These are phyloP conservation scores for Canavalia gladiata DNA, from an alignment of 306 rosid species.

Conservation along the genomic window DNA sequence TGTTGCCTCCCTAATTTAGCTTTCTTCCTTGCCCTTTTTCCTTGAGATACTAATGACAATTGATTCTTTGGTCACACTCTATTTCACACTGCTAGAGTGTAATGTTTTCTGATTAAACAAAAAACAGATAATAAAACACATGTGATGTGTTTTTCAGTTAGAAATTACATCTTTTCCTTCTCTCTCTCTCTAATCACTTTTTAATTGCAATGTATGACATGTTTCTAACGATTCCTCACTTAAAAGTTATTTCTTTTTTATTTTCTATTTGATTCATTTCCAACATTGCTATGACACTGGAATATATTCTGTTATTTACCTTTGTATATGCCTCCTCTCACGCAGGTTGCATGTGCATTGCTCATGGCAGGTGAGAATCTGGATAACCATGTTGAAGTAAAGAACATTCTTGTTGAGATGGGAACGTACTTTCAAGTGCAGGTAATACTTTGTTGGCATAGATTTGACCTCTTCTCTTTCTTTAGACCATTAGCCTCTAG, in stretches of 20 bases:
- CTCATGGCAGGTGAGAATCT: slow-evolving; percentile 65
- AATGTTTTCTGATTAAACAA: slow-evolving; percentile 19
- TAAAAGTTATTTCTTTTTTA: slow-evolving; percentile 1
- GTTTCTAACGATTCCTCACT: not conserved
- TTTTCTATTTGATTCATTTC: slow-evolving; percentile 26
- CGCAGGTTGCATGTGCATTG: slow-evolving; percentile 68
- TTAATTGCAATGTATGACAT: not conserved
- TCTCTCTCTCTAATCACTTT: not conserved
- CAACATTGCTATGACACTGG: slow-evolving; percentile 18
- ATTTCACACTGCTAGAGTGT: slow-evolving; percentile 18
- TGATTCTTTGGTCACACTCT: slow-evolving; percentile 3
- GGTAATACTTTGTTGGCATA: slow-evolving; percentile 47
- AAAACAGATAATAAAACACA: slow-evolving; percentile 10
- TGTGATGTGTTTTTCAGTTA: slow-evolving; percentile 10
- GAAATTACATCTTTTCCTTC: slow-evolving; percentile 25
- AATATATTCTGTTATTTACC: slow-evolving; percentile 43
- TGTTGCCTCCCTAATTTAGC: slow-evolving; percentile 30
- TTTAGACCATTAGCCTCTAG: not conserved
- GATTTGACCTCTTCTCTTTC: slow-evolving; percentile 14
- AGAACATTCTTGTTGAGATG: slow-evolving; percentile 71
- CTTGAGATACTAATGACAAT: slow-evolving; percentile 2
- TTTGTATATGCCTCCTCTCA: slow-evolving; percentile 15
- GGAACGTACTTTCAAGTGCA: slow-evolving; percentile 73
- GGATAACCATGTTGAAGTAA: slow-evolving; percentile 62
- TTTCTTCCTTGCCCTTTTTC: slow-evolving; percentile 39